Evolutionary conservation across 2,329 filamentous ascomycete species (phyloP).

Genomic region (Salinomyces thailandicus): DNA sequence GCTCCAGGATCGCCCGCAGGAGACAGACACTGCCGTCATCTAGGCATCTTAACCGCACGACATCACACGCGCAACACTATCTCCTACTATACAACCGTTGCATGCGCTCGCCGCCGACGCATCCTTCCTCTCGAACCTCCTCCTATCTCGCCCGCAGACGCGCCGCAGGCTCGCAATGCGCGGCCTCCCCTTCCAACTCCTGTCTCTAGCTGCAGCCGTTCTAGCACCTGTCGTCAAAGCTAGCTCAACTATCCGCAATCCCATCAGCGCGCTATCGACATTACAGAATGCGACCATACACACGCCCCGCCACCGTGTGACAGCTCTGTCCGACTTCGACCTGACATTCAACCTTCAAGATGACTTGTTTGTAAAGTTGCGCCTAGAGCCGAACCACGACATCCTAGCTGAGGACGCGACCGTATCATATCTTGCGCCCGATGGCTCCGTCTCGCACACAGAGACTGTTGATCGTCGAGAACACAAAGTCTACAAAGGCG

Average conservation of each 20-base stretch:
- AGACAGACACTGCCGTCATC: too few relatives aligned
- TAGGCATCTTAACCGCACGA: too few relatives aligned
- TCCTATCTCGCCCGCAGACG: neutral
- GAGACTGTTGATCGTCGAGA: constrained; percentile 61
- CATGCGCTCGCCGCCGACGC: too few relatives aligned
- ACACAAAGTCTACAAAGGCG: constrained; percentile 77
- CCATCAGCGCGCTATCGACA: constrained; percentile 61
- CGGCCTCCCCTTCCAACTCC: constrained; percentile 6
- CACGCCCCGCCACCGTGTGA: constrained; percentile 66
- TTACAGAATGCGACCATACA: constrained; percentile 68
- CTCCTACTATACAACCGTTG: too few relatives aligned
- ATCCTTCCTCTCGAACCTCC: constrained; percentile 48
- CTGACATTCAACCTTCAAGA: constrained; percentile 64
- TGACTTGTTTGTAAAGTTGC: constrained; percentile 62
- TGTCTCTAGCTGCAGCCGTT: constrained; percentile 6
- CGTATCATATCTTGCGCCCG: constrained; percentile 58
- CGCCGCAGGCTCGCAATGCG: constrained; percentile 1
- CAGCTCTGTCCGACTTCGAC: constrained; percentile 74
- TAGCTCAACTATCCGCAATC: constrained; percentile 59
- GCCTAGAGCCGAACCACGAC: constrained; percentile 83
- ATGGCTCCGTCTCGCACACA: constrained; percentile 57
- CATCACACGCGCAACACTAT: too few relatives aligned
- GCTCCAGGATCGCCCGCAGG: too few relatives aligned
- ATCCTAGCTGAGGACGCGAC: constrained; percentile 67
- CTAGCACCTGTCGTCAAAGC: constrained; percentile 11